Evolutionary conservation across 441 rosid species (phyloP).

Genomic region (Erodium texanum): DNA sequence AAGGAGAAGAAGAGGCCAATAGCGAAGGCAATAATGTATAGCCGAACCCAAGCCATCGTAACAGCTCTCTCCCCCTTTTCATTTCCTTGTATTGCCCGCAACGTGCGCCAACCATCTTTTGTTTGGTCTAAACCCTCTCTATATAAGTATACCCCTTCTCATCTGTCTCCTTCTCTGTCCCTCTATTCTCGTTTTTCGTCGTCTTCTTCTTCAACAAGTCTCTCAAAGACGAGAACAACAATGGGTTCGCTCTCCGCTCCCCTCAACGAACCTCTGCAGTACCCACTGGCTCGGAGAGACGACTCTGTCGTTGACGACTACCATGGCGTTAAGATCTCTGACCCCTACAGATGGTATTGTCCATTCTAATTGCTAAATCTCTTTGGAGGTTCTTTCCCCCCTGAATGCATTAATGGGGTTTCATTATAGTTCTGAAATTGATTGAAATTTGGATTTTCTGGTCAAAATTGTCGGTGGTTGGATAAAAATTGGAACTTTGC

Average conservation of each 20-base stretch:
- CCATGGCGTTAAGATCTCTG: slow-evolving; percentile 62
- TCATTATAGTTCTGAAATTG: neutral
- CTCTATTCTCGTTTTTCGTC: neutral
- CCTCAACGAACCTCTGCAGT: slow-evolving; percentile 29
- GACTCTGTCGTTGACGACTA: slow-evolving; percentile 63
- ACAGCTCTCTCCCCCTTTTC: neutral
- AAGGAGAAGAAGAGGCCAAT: too few relatives aligned
- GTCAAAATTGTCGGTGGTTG: too few relatives aligned
- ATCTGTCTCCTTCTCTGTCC: neutral
- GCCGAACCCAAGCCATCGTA: neutral
- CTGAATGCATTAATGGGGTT: neutral
- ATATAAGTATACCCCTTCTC: neutral
- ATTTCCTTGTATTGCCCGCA: slow-evolving; percentile 2
- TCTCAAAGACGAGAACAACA: neutral
- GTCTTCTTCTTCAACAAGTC: neutral
- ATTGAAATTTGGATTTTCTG: neutral
- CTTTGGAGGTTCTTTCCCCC: neutral
- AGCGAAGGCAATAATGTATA: too few relatives aligned
- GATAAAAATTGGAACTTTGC: too few relatives aligned
- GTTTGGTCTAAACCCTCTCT: neutral
- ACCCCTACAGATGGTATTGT: slow-evolving; percentile 80
- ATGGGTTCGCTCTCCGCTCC: slow-evolving; percentile 60
- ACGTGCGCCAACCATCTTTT: neutral
- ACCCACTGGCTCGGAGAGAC: slow-evolving; percentile 62
- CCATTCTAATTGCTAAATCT: neutral